Evolutionary conservation across 768 basidiomycete species (phyloP).

Genomic region (Candolleomyces aberdarensis): DNA sequence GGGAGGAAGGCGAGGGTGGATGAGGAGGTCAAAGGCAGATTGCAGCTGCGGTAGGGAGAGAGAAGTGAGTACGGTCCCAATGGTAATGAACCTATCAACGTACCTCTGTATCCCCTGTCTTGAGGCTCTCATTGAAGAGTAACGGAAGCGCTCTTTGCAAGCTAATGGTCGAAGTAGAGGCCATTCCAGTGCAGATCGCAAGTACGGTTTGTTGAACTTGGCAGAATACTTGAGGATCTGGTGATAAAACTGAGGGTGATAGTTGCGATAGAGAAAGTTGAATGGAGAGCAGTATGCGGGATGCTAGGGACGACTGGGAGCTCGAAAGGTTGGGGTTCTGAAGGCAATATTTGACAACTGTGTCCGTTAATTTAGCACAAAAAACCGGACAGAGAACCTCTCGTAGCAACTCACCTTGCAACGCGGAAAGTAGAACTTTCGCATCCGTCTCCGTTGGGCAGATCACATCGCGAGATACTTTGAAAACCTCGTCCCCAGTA

Average conservation of each 20-base stretch:
- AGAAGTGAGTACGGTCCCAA: background rate
- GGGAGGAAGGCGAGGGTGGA: conserved; percentile 82
- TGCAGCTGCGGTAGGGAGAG: conserved; percentile 22
- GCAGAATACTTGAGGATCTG: conserved; percentile 46
- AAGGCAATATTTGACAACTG: conserved; percentile 52
- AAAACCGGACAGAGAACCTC: background rate
- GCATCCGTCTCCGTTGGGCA: conserved; percentile 52
- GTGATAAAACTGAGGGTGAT: conserved; percentile 53
- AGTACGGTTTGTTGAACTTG: conserved; percentile 45
- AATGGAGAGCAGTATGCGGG: conserved; percentile 55
- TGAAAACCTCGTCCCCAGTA: conserved; percentile 75
- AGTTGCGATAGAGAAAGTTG: conserved; percentile 54
- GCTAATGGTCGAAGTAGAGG: conserved; percentile 50
- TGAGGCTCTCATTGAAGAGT: conserved; percentile 40
- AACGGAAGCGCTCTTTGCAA: conserved; percentile 64
- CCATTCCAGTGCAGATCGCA: conserved; percentile 44
- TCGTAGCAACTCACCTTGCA: conserved; percentile 49
- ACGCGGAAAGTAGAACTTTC: conserved; percentile 46
- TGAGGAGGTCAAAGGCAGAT: conserved; percentile 50
- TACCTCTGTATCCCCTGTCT: conserved; percentile 27
- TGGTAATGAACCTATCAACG: conserved; percentile 7
- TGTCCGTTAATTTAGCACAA: conserved; percentile 3
- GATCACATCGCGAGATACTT: conserved; percentile 39
- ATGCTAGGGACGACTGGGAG: conserved; percentile 55
- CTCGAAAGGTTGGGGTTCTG: conserved; percentile 48